Conservation (phyloP, 441 rosid genomes). For the Populus hybrid region DNA sequence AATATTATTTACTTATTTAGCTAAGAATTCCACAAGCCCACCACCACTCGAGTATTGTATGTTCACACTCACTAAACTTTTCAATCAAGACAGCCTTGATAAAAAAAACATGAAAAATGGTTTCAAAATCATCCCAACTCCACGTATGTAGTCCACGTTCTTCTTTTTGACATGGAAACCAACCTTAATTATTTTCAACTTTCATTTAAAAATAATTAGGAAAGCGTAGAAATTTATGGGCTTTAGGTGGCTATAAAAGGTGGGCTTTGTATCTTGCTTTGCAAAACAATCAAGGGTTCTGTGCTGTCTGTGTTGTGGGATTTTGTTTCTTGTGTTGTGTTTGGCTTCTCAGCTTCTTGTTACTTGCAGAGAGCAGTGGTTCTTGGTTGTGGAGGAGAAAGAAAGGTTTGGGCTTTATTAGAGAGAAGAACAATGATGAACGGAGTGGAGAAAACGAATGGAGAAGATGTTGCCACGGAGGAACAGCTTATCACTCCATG, state of each 20-base stretch:
- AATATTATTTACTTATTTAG: background rate
- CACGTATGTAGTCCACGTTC: conserved; percentile 26
- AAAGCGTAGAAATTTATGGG: background rate
- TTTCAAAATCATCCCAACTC: background rate
- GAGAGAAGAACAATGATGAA: conserved; percentile 43
- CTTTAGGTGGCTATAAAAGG: conserved; percentile 22
- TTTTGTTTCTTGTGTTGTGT: conserved; percentile 1
- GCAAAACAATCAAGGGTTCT: background rate
- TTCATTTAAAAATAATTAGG: background rate
- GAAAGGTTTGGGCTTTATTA: conserved; percentile 34
- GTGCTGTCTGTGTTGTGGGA: background rate
- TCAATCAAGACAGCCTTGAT: background rate
- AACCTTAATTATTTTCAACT: conserved; percentile 6
- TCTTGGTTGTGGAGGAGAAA: conserved; percentile 26
- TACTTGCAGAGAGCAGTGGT: conserved; percentile 34
- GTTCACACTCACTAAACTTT: background rate
- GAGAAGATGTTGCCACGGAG: conserved; percentile 80
- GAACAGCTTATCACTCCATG: conserved; percentile 92
- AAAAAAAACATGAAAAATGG: too few species aligned
- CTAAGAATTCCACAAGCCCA: background rate
- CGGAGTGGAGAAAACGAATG: conserved; percentile 59
- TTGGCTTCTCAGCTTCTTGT: conserved; percentile 6
- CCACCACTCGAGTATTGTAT: background rate
- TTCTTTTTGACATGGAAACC: conserved; percentile 23
- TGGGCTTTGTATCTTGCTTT: conserved; percentile 1